Base-by-base conservation (phyloP, 805 yeast species). In the Lachancea quebecensis region DNA sequence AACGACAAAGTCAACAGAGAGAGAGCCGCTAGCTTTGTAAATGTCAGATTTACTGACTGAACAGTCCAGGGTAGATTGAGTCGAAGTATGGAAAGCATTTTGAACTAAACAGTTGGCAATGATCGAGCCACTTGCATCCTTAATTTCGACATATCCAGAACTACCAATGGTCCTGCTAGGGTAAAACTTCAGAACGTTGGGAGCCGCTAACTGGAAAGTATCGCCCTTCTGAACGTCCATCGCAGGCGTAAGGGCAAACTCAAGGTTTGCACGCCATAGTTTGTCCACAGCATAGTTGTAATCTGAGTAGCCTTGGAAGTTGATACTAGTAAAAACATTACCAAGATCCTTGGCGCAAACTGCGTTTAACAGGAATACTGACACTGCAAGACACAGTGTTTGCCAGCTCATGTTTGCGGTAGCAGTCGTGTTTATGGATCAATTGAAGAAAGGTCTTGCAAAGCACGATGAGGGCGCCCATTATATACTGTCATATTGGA, bases 301-400 rank as follows among this genome's bases (percentile, higher is more conserved):
- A 15, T 41, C 42, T 27, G 36, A 37, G 8, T 38, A 37, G 18
- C 42, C 32, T 29, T 18, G 38, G 14, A 38, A 27, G 28, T 42
- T 44, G 16, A 50, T 31, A 12, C 47, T 41, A 15, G 47, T 47
- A 37, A 50, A 50, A 28, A 50, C 53, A 36, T 50, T 44, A 7
- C 50, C 50, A 16, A 50, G 30, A 36, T 47, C 50, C 36, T 48
- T 50, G 5, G 53, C 53, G 14, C 39, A 34, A 3, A 43, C 49
- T 2, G 28, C 39, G 14, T 31, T 29, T 35, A 41, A 34, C 30
- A 35, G 15, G n/a, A 36, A 10, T 12, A 35, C 10, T n/a, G 35
- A 30, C 25, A 39, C 14, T 39, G 36, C 28, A 11, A 41, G 29
- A 36, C 38, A 14, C 16, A 41, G 11, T 10, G 38, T 30, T 17